Evolutionary conservation across 257 asterid species (phyloP), one percentile per base, ranked within the genome.

Genomic region (Solanum bukasovii): DNA sequence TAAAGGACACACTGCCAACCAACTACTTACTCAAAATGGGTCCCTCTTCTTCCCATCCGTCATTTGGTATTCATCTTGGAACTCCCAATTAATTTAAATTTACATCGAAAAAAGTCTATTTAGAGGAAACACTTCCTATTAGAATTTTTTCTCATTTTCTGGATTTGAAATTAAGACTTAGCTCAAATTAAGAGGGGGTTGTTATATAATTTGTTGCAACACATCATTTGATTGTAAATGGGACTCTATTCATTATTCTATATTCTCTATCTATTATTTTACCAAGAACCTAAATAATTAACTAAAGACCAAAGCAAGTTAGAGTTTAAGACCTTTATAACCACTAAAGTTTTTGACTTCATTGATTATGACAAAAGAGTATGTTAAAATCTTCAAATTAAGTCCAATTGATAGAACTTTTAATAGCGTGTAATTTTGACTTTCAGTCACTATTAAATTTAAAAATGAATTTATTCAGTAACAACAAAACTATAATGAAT

Each of bases 11-110:
- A 9, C 40, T 27, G 68, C 85, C 65, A 81, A 46, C 40, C 4
- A 46, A 44, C 85, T 13, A 27, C 68, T 81, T 44, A 68, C 42
- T 81, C 40, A 25, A 8, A 46, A 14, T 25, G 37, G 38, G 65
- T 6, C 38, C 35, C 61, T 23, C 61, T 40, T 11, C 9, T 2
- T 10, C 3, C 56, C 20, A 63, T 63, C 25, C 3, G 7, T 11
- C 25, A 0, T 63, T 10, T 5, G 7, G 0, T 63, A 63, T 63
- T 2, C 3, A 9, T 3, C 6, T n/a, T 63, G 4, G 0, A 4
- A 31, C 6, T 6, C 5, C 0, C 7, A 0, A 65, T 1, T 65
- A 65, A n/a, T 11, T n/a, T 52, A 18, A 18, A 52, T 52, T 52
- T 52, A 2, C 10, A 2, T 7, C 9, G 1, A 52, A 52, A 16